phyloP scores from a whole-genome alignment of 495 filamentous ascomycete genomes.

The Beverwykella pulmonaria region DNA sequence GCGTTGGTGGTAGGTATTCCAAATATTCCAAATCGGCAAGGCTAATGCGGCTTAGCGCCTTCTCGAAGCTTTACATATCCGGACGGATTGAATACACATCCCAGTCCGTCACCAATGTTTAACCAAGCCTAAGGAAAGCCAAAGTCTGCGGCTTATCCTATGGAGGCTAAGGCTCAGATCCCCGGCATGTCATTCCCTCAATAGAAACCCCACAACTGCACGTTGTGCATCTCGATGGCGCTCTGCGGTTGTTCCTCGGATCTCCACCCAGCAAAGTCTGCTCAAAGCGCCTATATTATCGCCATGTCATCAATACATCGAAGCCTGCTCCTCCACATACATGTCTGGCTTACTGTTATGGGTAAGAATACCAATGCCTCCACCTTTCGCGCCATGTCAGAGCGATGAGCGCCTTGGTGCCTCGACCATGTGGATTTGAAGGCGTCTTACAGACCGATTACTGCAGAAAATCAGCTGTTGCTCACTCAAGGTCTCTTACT shows the following conservation, averaged over 20 bases:
- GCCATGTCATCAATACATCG: not conserved
- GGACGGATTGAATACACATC: not conserved
- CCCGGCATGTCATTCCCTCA: not conserved
- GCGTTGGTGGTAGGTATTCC: constrained; percentile 11
- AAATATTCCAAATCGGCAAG: not conserved
- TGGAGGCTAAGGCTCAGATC: not conserved
- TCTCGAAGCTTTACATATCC: not conserved
- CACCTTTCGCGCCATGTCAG: not conserved
- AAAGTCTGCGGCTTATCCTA: not conserved
- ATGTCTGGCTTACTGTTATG: not conserved
- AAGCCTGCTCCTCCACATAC: not conserved
- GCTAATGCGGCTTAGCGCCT: not conserved
- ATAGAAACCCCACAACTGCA: not conserved
- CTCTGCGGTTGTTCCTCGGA: not conserved
- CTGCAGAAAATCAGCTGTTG: not conserved
- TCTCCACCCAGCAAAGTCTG: too few relatives aligned
- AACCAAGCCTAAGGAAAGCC: not conserved
- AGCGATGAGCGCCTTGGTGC: too few relatives aligned
- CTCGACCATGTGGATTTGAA: not conserved
- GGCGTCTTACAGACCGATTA: not conserved
- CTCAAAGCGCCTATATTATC: not conserved
- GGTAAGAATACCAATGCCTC: not conserved
- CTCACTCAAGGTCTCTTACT: not conserved
- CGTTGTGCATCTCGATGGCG: too few relatives aligned
- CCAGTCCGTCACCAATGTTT: not conserved